phyloP scores from a whole-genome alignment of 768 basidiomycete genomes.

The Lanmaoa rubissima region DNA sequence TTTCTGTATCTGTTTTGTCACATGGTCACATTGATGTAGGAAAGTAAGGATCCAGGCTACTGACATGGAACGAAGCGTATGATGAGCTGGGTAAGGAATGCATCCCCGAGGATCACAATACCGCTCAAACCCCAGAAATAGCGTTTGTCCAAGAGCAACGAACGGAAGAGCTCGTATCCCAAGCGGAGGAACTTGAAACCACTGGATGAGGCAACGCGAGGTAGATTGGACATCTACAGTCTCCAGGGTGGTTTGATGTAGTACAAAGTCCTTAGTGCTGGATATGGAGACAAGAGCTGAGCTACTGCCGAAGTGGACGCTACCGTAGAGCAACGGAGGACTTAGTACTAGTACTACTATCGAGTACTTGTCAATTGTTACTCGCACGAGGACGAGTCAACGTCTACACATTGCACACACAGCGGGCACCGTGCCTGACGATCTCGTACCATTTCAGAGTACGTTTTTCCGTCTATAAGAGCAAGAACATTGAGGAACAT shows the following conservation, averaged over 20 bases:
- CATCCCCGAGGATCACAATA: constrained; percentile 72
- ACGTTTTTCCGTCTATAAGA: constrained; percentile 8
- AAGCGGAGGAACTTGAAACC: neutral
- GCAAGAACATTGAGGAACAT: neutral
- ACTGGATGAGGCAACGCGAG: neutral
- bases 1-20: constrained; percentile 80
- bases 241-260: neutral
- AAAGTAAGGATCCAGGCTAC: constrained; percentile 26
- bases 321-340: neutral
- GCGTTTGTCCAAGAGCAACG: constrained; percentile 45
- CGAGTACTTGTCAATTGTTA: no score
- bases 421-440: neutral
- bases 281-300: no score
- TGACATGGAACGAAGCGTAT: constrained; percentile 82
- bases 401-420: neutral
- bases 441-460: neutral
- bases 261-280: neutral
- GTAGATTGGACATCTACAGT: constrained; percentile 6
- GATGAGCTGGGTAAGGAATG: constrained; percentile 73
- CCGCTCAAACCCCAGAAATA: constrained; percentile 69
- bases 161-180: constrained; percentile 8
- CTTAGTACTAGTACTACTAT: neutral
- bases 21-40: constrained; percentile 16
- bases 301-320: neutral
- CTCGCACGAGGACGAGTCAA: neutral